Conservation (phyloP, 306 rosid species). For the Trichosanthes cucumerina region DNA sequence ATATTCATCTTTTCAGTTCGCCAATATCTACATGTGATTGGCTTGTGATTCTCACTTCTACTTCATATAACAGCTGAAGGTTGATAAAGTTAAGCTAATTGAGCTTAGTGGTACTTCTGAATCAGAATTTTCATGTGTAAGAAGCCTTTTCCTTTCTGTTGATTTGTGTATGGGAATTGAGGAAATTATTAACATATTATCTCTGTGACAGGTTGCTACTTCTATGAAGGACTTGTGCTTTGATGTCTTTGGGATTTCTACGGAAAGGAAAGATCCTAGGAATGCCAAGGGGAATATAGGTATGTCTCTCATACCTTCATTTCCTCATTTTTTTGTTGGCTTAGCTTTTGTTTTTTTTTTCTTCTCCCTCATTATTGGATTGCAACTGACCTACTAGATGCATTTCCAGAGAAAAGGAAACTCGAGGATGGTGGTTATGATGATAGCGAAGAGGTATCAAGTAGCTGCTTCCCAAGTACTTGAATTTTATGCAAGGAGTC, state of each 20-base stretch:
- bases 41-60: neutral
- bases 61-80: slow-evolving; percentile 51
- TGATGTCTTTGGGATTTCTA: slow-evolving; percentile 52
- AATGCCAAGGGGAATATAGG: slow-evolving; percentile 73
- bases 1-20: neutral
- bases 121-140: no score
- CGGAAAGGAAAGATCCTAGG: slow-evolving; percentile 73
- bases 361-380: neutral
- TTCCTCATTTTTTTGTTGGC: neutral
- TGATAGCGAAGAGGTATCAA: slow-evolving; percentile 57
- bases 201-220: no score
- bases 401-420: slow-evolving; percentile 69
- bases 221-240: no score
- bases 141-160: no score
- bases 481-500: neutral
- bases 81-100: no score
- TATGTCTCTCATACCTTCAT: slow-evolving; percentile 5
- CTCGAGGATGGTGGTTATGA: slow-evolving; percentile 73
- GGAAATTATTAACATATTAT: no score
- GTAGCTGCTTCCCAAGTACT: neutral
- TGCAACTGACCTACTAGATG: slow-evolving; percentile 53
- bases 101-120: no score
- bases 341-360: neutral
- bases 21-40: neutral
- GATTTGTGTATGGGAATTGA: no score